These are phyloP conservation scores for Saccharum spontaneum DNA, from an alignment of 176 grass and related monocot genomes.

Conservation along the genomic window DNA sequence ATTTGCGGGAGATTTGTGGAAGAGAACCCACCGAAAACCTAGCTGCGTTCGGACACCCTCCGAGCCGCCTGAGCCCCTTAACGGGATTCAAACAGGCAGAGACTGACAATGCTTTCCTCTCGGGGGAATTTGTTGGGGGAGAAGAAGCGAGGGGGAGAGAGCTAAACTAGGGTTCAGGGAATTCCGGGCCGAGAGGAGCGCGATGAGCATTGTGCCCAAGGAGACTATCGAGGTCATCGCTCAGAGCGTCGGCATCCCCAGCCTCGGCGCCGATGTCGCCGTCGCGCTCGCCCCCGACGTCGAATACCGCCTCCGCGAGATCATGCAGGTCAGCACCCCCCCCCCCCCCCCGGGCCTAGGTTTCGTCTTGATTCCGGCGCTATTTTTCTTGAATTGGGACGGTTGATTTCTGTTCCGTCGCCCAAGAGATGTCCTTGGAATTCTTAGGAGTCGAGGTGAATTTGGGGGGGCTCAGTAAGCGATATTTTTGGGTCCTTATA, in stretches of 20 bases:
- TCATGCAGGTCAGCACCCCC: slow-evolving; percentile 65
- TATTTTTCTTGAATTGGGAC: background rate
- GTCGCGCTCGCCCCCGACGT: slow-evolving; percentile 73
- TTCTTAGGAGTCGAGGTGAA: background rate
- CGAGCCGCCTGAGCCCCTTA: no score
- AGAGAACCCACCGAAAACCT: no score
- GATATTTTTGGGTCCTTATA: background rate
- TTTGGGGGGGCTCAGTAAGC: background rate
- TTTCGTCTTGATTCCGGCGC: background rate
- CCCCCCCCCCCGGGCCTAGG: background rate
- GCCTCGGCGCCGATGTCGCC: slow-evolving; percentile 72
- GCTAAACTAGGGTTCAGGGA: slow-evolving; percentile 33
- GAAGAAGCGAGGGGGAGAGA: background rate
- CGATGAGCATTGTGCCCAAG: slow-evolving; percentile 88
- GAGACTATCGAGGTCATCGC: slow-evolving; percentile 92
- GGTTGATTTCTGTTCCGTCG: background rate
- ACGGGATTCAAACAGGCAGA: no score
- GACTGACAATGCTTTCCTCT: background rate
- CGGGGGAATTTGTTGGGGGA: background rate
- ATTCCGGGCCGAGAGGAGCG: background rate
- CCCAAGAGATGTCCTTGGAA: background rate
- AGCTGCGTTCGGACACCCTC: no score
- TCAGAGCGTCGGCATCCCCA: slow-evolving; percentile 82
- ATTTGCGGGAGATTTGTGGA: no score
- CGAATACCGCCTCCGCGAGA: slow-evolving; percentile 94